These are phyloP conservation scores for Sarcodon sp. DNA, from an alignment of 768 basidiomycete genomes.

Conservation along the genomic window DNA sequence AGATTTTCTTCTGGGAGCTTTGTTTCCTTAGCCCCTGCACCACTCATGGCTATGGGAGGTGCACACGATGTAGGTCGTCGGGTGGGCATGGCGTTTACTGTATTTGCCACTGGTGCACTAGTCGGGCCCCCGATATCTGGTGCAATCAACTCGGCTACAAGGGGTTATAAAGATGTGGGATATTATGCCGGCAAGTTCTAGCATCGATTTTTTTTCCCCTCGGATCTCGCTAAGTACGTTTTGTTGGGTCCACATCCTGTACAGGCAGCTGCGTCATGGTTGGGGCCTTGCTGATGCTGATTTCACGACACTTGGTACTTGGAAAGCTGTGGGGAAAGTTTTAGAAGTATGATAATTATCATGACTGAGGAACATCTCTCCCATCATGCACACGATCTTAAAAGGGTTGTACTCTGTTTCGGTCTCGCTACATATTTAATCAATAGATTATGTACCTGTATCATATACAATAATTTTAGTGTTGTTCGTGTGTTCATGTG, in stretches of 20 bases:
- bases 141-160: constrained; percentile 41
- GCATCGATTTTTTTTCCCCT: background rate
- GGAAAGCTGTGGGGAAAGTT: background rate
- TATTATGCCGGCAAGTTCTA: constrained; percentile 31
- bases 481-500: too few relatives aligned
- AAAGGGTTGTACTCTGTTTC: too few relatives aligned
- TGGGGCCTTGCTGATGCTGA: background rate
- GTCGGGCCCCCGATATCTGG: constrained; percentile 67
- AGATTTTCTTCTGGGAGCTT: constrained; percentile 55
- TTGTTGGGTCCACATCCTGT: background rate
- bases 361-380: too few relatives aligned
- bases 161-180: constrained; percentile 40
- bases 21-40: constrained; percentile 40
- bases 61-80: constrained; percentile 51
- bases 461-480: too few relatives aligned
- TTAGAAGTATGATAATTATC: background rate
- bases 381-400: too few relatives aligned
- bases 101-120: constrained; percentile 48
- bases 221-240: background rate
- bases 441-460: too few relatives aligned
- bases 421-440: too few relatives aligned
- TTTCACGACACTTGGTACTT: background rate
- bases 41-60: constrained; percentile 49
- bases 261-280: background rate
- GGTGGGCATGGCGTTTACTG: constrained; percentile 49